Evolutionary conservation across 2,329 filamentous ascomycete species (phyloP).

Genomic region (Monosporascus sp.): DNA sequence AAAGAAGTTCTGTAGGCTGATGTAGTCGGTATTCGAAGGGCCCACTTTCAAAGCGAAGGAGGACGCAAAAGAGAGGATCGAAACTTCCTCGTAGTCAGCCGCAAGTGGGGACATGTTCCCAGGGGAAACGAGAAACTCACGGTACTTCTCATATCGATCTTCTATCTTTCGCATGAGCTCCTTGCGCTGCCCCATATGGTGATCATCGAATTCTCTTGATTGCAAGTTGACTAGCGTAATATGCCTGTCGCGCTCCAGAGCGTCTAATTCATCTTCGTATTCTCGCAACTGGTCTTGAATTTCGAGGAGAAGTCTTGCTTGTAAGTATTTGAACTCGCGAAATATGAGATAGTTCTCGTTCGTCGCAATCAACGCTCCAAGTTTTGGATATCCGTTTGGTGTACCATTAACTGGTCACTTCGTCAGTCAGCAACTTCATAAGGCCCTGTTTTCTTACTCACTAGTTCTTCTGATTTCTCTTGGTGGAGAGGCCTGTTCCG

Average conservation of each 20-base stretch:
- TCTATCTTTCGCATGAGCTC: constrained; percentile 4
- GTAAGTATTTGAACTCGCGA: constrained; percentile 9
- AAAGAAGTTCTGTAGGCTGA: constrained; percentile 1
- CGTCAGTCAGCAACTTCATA: no score
- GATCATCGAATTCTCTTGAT: background rate
- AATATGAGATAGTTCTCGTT: constrained; percentile 4
- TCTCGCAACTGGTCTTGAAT: constrained; percentile 6
- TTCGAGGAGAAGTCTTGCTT: constrained; percentile 6
- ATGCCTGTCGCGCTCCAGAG: background rate
- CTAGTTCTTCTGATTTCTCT: no score
- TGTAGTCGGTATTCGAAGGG: constrained; percentile 2
- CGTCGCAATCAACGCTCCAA: constrained; percentile 3
- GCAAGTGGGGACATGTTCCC: background rate
- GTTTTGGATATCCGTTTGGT: constrained; percentile 3
- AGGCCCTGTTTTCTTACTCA: no score
- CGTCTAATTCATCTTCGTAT: constrained; percentile 2
- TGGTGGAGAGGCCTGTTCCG: no score
- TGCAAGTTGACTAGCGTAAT: background rate
- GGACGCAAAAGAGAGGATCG: constrained; percentile 1
- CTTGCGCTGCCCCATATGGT: background rate
- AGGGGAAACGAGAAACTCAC: constrained; percentile 1
- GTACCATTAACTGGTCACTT: background rate
- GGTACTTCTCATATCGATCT: constrained; percentile 5
- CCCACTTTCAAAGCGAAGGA: background rate
- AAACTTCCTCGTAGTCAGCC: constrained; percentile 1